phyloP scores from a whole-genome alignment of 192 early-diverging fungal genomes.

The Backusella australiensis region DNA sequence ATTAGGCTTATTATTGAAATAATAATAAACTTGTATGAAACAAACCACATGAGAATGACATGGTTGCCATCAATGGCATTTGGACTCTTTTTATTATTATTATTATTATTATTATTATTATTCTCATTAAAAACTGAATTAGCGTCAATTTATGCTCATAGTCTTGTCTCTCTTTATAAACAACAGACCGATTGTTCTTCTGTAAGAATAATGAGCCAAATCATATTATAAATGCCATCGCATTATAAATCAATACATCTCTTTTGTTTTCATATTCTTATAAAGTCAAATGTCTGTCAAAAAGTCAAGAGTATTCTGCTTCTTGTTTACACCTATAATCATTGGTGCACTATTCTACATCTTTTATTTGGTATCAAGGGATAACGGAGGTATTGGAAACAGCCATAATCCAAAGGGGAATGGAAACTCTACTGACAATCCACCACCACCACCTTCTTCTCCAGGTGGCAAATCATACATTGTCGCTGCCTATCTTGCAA shows the following conservation, averaged over 20 bases:
- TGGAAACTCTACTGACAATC: background rate
- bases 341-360: background rate
- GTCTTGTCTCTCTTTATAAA: background rate
- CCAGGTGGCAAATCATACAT: background rate
- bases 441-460: background rate
- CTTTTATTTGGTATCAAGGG: background rate
- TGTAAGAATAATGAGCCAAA: background rate
- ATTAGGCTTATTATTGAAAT: background rate
- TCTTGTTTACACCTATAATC: background rate
- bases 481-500: constrained; percentile 28
- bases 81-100: too few relatives aligned
- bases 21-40: background rate
- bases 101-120: too few relatives aligned
- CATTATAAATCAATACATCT: background rate
- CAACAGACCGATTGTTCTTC: background rate
- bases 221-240: background rate
- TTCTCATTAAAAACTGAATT: too few relatives aligned
- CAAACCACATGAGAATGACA: too few relatives aligned
- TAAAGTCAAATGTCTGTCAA: background rate
- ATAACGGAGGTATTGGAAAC: background rate
- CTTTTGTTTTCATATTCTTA: background rate
- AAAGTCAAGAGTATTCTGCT: background rate
- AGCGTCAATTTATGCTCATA: background rate
- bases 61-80: too few relatives aligned
- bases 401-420: background rate